phyloP scores from a whole-genome alignment of 495 filamentous ascomycete genomes.

The Podospora anserina region DNA sequence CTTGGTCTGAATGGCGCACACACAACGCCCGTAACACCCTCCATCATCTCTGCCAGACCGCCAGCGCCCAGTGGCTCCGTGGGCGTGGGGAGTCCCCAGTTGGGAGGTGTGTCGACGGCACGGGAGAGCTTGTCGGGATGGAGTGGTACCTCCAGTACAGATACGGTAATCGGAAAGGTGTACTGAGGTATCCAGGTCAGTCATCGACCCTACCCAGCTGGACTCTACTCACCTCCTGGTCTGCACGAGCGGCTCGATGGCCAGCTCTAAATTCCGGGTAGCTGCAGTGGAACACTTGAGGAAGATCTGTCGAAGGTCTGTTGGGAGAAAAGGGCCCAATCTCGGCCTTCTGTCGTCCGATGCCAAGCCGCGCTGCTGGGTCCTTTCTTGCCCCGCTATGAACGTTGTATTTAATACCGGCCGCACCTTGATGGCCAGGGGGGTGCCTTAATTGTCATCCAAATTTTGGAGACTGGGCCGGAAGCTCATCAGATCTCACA shows the following conservation, averaged over 20 bases:
- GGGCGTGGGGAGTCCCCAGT: neutral
- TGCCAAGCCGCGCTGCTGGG: constrained; percentile 8
- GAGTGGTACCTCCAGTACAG: neutral
- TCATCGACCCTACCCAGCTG: neutral
- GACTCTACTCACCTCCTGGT: neutral
- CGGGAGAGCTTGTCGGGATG: neutral
- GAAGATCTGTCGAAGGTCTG: constrained; percentile 5
- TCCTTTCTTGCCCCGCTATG: neutral
- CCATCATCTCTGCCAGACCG: neutral
- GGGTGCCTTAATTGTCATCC: neutral
- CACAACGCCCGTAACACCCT: neutral
- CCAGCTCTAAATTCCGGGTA: constrained; percentile 9
- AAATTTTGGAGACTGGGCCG: neutral
- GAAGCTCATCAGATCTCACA: neutral
- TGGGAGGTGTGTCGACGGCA: neutral
- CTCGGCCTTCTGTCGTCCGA: constrained; percentile 10
- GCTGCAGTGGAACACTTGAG: constrained; percentile 9
- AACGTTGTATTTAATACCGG: neutral
- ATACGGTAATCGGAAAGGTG: neutral
- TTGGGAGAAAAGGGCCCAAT: constrained; percentile 6
- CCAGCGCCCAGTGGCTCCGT: neutral
- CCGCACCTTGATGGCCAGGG: neutral
- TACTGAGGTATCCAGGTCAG: neutral
- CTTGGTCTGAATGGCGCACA: neutral
- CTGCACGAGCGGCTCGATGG: constrained; percentile 7